Percentiles rank a stretch among this genome's conserved stretches.
Evolutionary conservation across 192 early-diverging fungal genomes (phyloP).

Genomic region (Cetraspora pellucida): DNA sequence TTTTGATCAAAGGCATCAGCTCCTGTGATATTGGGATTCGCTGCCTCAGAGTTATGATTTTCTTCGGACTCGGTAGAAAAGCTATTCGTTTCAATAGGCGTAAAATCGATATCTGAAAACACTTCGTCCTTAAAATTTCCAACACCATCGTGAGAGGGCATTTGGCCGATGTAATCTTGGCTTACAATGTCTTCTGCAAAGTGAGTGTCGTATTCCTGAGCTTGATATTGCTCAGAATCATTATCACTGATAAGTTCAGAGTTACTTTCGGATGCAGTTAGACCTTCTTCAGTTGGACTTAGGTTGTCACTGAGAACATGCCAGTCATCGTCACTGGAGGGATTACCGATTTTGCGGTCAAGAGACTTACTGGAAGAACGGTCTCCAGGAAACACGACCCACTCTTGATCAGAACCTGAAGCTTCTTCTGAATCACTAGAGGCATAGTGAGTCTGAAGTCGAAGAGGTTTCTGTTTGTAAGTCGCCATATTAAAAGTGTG

Average conservation of each 20-base stretch:
- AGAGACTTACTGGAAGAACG: background rate
- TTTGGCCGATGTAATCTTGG: background rate
- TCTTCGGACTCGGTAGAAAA: too few relatives aligned
- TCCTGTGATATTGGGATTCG: too few relatives aligned
- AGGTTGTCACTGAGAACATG: constrained; percentile 18
- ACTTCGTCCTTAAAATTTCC: background rate
- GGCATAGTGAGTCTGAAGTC: too few relatives aligned
- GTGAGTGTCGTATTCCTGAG: constrained; percentile 1
- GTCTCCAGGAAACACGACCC: too few relatives aligned
- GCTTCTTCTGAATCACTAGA: too few relatives aligned
- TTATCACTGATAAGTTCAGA: background rate
- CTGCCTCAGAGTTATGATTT: too few relatives aligned
- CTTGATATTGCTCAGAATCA: background rate
- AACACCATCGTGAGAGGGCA: constrained; percentile 19
- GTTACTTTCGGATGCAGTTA: background rate
- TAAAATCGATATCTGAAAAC: background rate
- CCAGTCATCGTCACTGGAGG: constrained; percentile 20
- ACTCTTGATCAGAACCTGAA: too few relatives aligned
- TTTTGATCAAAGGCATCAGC: background rate
- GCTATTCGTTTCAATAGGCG: too few relatives aligned
- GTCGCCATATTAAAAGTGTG: too few relatives aligned
- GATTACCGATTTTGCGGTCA: background rate
- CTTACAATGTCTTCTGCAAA: too few relatives aligned
- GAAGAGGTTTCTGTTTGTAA: too few relatives aligned
- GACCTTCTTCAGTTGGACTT: constrained; percentile 1